Percentiles rank a stretch among this genome's conserved stretches.
Conservation (phyloP, 768 basidiomycete genomes). For the Leccinum pellstonianum region DNA sequence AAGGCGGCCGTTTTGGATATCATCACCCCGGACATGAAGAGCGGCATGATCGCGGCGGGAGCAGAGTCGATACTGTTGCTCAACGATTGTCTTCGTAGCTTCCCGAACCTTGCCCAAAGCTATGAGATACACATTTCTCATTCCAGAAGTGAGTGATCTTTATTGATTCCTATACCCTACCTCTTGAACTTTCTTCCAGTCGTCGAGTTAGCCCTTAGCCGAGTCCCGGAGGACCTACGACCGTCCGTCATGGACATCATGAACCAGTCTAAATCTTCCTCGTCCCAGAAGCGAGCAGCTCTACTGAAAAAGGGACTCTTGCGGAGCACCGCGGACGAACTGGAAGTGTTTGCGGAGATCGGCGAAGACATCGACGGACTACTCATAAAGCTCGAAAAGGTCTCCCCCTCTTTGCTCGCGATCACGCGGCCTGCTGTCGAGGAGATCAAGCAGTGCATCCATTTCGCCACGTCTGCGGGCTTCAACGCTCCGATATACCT, state of each 20-base stretch:
- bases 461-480: conserved; percentile 58
- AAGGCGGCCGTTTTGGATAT: conserved; percentile 85
- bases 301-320: conserved; percentile 69
- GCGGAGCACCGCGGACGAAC: conserved; percentile 66
- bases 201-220: conserved; percentile 58
- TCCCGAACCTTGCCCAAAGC: conserved; percentile 63
- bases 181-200: conserved; percentile 43
- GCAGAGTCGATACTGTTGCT: conserved; percentile 74
- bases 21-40: conserved; percentile 67
- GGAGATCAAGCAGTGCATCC: conserved; percentile 63
- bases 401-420: conserved; percentile 51
- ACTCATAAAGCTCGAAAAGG: conserved; percentile 55
- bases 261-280: conserved; percentile 59
- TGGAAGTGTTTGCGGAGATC: conserved; percentile 66
- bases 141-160: conserved; percentile 55
- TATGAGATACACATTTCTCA: conserved; percentile 83
- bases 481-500: conserved; percentile 63
- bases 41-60: conserved; percentile 64
- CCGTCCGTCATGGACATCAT: conserved; percentile 62
- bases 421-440: conserved; percentile 51
- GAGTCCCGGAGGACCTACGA: conserved; percentile 58
- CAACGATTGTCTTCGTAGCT: conserved; percentile 64
- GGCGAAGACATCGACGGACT: conserved; percentile 64
- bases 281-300: conserved; percentile 66
- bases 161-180: neutral